These are phyloP conservation scores for Stenocarpella maydis DNA, from an alignment of 2,329 filamentous ascomycete species.

Conservation along the genomic window DNA sequence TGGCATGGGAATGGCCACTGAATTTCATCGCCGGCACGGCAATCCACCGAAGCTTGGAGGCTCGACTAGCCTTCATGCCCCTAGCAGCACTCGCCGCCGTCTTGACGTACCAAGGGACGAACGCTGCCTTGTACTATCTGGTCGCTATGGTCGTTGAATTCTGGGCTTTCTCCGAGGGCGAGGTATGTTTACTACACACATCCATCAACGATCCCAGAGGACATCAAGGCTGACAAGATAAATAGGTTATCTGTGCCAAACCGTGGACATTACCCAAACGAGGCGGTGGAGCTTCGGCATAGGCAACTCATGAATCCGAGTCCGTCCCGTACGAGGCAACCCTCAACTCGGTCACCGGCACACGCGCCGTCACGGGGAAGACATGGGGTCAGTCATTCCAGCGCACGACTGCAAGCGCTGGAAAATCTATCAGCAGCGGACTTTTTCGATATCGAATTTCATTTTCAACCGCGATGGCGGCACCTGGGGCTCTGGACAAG, in stretches of 20 bases:
- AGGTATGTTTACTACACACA: constrained; percentile 69
- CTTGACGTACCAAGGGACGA: constrained; percentile 90
- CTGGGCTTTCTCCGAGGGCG: constrained; percentile 96
- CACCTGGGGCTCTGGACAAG: constrained; percentile 8
- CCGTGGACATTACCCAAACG: constrained; percentile 75
- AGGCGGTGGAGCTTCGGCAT: constrained; percentile 41
- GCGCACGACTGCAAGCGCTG: neutral
- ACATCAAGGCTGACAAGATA: constrained; percentile 11
- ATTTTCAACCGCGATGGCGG: neutral
- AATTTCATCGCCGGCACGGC: constrained; percentile 76
- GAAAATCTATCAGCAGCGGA: neutral
- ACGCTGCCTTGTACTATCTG: constrained; percentile 90
- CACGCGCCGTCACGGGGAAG: neutral
- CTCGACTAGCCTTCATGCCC: constrained; percentile 83
- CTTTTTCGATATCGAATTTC: neutral
- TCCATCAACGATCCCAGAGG: neutral
- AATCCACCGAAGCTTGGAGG: constrained; percentile 88
- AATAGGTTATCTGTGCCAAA: constrained; percentile 71
- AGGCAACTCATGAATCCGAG: neutral
- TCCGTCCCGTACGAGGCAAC: neutral
- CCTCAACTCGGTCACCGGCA: constrained; percentile 1
- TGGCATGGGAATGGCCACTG: constrained; percentile 93
- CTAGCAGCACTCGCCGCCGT: constrained; percentile 77
- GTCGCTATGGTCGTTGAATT: constrained; percentile 89
- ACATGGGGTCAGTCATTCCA: neutral